These are phyloP conservation scores for Rutidosis leptorrhynchoides DNA, from an alignment of 129 eudicot species.

Conservation along the genomic window DNA sequence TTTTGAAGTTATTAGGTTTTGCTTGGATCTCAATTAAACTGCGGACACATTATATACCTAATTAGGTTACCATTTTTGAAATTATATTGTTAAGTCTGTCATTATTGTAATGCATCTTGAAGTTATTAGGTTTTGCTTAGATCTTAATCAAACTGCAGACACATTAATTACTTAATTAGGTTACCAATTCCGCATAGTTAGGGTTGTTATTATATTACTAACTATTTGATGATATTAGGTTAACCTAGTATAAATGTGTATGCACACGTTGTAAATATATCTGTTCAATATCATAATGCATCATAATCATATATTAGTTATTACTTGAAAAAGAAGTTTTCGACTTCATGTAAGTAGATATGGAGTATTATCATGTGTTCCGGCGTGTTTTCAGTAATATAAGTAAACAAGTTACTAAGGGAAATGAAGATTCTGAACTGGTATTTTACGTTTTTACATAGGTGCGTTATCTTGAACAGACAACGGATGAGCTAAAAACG, in stretches of 20 bases:
- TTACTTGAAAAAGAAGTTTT: neutral
- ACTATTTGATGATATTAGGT: neutral
- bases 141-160: slow-evolving; percentile 1
- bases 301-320: neutral
- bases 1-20: neutral
- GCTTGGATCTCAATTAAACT: neutral
- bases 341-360: neutral
- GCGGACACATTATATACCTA: too few relatives aligned
- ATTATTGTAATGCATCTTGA: slow-evolving; percentile 5
- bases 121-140: slow-evolving; percentile 22
- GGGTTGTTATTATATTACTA: neutral
- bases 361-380: neutral
- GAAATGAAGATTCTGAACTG: neutral
- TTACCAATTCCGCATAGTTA: neutral
- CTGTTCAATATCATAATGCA: neutral
- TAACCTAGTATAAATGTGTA: neutral
- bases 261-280: too few relatives aligned
- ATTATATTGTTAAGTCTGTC: neutral
- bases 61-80: too few relatives aligned
- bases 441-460: slow-evolving; percentile 20
- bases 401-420: neutral
- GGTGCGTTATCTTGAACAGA: slow-evolving; percentile 75
- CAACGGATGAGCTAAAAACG: slow-evolving; percentile 73
- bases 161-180: neutral
- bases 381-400: neutral